phyloP scores from a whole-genome alignment of 441 rosid genomes.

The Pelargonium cotyledonis region DNA sequence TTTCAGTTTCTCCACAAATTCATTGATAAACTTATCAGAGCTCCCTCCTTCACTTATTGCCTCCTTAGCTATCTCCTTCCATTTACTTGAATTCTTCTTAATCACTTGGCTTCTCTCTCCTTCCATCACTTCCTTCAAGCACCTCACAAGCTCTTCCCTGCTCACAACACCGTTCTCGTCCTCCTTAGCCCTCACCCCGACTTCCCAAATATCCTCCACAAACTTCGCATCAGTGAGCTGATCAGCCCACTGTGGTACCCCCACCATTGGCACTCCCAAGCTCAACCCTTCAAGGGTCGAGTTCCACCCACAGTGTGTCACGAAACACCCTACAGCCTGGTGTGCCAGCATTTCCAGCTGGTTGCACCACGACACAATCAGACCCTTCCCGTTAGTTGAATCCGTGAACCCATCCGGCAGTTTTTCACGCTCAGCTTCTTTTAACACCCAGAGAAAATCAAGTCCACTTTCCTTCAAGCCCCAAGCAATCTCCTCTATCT shows the following conservation, averaged over 20 bases:
- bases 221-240: conserved; percentile 48
- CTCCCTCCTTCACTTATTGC: conserved; percentile 57
- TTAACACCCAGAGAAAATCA: conserved; percentile 45
- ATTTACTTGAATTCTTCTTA: conserved; percentile 37
- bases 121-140: conserved; percentile 55
- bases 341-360: conserved; percentile 46
- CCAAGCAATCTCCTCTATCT: conserved; percentile 39
- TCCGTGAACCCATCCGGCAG: conserved; percentile 33
- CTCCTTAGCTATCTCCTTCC: conserved; percentile 47
- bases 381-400: conserved; percentile 24
- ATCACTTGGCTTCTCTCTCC: conserved; percentile 46
- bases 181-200: conserved; percentile 51
- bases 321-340: conserved; percentile 36
- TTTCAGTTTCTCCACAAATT: conserved; percentile 32
- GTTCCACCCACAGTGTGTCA: conserved; percentile 60
- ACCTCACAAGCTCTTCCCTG: conserved; percentile 40
- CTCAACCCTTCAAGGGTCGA: conserved; percentile 49
- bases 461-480: conserved; percentile 33
- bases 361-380: conserved; percentile 44
- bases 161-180: conserved; percentile 41
- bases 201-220: conserved; percentile 44
- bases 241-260: conserved; percentile 49
- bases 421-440: conserved; percentile 30
- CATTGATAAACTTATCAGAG: conserved; percentile 44
- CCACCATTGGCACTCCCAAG: conserved; percentile 49